Evolutionary conservation across 2,329 filamentous ascomycete species (phyloP), one percentile per base, ranked within the genome.

Genomic region (Pseudogymnoascus sp.): DNA sequence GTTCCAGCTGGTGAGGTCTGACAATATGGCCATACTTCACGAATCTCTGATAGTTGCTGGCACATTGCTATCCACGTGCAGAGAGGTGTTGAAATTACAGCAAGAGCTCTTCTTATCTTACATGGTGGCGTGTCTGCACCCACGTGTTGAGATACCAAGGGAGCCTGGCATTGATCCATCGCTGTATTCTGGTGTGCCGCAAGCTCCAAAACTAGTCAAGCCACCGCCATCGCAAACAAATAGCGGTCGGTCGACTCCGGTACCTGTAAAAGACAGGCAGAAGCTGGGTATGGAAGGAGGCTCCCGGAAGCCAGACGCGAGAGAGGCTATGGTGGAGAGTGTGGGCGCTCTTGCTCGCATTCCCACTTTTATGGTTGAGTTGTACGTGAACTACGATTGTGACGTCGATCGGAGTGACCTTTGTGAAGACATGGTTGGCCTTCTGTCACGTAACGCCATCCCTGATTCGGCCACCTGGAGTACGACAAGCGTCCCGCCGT

Each of bases 381-480:
- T 99, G 6, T 99, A 97, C 72, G 86, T 97, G 74, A 99, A 99
- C 74, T 99, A 97, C 71, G 94, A 99, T 74, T 99, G 93, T 70
- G 92, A 97, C 70, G 86, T 91, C 59, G 90, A 99, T 71, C 85
- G 92, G 58, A 87, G 87, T 59, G 94, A 99, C 75, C 77, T 99
- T 4, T 99, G 94, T 70, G 90, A 96, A 76, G 95, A 99, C 70
- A 89, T 97, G 83, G 86, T 99, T 63, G 93, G 94, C 0, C 81
- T 99, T 35, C 78, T 99, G 14, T 93, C 94, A 18, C 85, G 94
- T 62, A 99, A 97, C 72, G 94, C 94, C 2, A 89, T 99, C 66
- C 95, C 94, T 0, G 94, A 99, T 73, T 96, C 94, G 7, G 94
- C 93, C 5, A 97, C 92, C 5, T 99, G 94, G 94, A 99, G 95